Evolutionary conservation across 441 rosid species (phyloP).

Genomic region (Erodium texanum): DNA sequence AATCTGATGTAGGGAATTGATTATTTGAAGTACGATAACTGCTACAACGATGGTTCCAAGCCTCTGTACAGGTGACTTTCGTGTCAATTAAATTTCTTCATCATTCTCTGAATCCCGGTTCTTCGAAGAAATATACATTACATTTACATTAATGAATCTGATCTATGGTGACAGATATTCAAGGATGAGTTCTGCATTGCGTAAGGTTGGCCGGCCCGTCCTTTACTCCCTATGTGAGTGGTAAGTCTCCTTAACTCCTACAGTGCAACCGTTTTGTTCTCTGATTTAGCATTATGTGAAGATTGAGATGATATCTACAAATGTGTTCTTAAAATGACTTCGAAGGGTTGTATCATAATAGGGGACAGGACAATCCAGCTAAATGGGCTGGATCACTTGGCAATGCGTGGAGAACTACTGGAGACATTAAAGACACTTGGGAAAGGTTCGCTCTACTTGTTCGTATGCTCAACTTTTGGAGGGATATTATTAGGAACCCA

Average conservation of each 20-base stretch:
- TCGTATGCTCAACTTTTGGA: neutral
- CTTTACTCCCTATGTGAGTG: conserved; percentile 32
- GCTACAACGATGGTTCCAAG: conserved; percentile 24
- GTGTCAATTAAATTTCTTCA: neutral
- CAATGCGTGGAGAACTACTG: conserved; percentile 37
- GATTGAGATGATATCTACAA: neutral
- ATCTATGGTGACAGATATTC: conserved; percentile 19
- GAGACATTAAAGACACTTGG: conserved; percentile 30
- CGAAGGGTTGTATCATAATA: conserved; percentile 7
- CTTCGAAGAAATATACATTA: neutral
- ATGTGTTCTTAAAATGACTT: neutral
- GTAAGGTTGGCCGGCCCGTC: conserved; percentile 23
- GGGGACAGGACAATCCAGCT: conserved; percentile 35
- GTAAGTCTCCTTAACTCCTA: conserved; percentile 15
- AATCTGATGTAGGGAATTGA: conserved; percentile 24
- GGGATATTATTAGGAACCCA: no score
- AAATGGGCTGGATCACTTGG: conserved; percentile 26
- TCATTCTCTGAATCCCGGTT: neutral
- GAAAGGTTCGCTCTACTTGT: conserved; percentile 19
- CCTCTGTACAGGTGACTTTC: conserved; percentile 22
- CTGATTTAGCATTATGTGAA: neutral
- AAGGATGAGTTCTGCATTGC: conserved; percentile 32
- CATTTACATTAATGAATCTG: neutral
- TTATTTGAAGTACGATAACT: conserved; percentile 38
- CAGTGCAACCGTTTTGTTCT: neutral